Conservation (phyloP, 805 yeast species). For the Candida adriatica region DNA sequence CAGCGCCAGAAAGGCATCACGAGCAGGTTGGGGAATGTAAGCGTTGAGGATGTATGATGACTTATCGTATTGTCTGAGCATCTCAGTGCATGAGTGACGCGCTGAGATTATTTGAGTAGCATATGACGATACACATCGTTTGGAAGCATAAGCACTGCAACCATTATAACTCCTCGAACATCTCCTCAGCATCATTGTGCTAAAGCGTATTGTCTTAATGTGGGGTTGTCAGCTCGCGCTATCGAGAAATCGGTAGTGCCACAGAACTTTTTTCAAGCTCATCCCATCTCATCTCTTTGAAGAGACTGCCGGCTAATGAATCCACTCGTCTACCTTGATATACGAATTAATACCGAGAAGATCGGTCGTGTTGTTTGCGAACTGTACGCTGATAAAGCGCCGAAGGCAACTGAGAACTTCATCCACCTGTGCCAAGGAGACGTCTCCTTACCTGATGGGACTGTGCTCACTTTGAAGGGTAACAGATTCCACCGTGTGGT, state of each 20-base stretch:
- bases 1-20: conserved; percentile 57
- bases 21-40: conserved; percentile 58
- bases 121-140: no score
- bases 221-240: no score
- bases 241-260: no score
- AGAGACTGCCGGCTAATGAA: no score
- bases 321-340: conserved; percentile 40
- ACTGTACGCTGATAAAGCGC: conserved; percentile 43
- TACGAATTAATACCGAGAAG: conserved; percentile 33
- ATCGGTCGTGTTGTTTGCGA: conserved; percentile 60
- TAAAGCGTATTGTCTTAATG: no score
- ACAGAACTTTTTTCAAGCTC: no score
- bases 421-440: conserved; percentile 36
- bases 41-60: conserved; percentile 62
- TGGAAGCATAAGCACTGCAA: no score
- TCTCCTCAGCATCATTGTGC: no score
- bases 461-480: conserved; percentile 30
- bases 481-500: conserved; percentile 56
- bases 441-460: conserved; percentile 16
- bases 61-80: conserved; percentile 36
- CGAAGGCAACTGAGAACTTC: conserved; percentile 49
- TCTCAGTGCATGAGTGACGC: conserved; percentile 4
- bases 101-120: conserved; percentile 7
- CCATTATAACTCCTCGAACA: no score
- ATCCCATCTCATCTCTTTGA: no score